Percentiles rank a stretch among this genome's conserved stretches.
Evolutionary conservation across 805 yeast genomes (phyloP).

Genomic region (Hemisphaericaspora nanyangensis): DNA sequence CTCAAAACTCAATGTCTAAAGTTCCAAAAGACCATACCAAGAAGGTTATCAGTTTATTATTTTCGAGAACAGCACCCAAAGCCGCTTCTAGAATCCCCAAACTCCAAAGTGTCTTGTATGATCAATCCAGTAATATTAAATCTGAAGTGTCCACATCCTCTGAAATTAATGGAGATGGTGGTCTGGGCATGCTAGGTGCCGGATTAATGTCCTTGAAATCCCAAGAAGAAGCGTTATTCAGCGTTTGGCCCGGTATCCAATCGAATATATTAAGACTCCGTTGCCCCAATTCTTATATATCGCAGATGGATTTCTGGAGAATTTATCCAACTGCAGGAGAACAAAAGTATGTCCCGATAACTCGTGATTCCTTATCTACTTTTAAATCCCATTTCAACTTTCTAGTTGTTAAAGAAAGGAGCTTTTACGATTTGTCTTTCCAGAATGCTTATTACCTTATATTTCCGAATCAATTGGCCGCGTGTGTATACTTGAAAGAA

Average conservation of each 20-base stretch:
- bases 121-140: too few relatives aligned
- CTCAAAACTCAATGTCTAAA: too few relatives aligned
- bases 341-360: slow-evolving; percentile 14
- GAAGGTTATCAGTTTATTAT: too few relatives aligned
- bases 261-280: slow-evolving; percentile 35
- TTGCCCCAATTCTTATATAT: slow-evolving; percentile 36
- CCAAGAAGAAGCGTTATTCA: slow-evolving; percentile 2
- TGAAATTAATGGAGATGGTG: too few relatives aligned
- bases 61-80: too few relatives aligned
- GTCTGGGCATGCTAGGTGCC: too few relatives aligned
- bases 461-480: slow-evolving; percentile 45
- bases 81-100: too few relatives aligned
- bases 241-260: slow-evolving; percentile 5
- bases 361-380: background rate
- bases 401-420: slow-evolving; percentile 47
- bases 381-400: slow-evolving; percentile 20
- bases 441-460: slow-evolving; percentile 51
- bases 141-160: too few relatives aligned
- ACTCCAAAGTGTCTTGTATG: too few relatives aligned
- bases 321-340: slow-evolving; percentile 35
- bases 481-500: slow-evolving; percentile 50
- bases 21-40: too few relatives aligned
- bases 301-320: slow-evolving; percentile 36
- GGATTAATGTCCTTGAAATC: background rate
- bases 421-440: slow-evolving; percentile 40